Conservation (phyloP, 208 protist species). For the Wallacemonas rigidus region DNA sequence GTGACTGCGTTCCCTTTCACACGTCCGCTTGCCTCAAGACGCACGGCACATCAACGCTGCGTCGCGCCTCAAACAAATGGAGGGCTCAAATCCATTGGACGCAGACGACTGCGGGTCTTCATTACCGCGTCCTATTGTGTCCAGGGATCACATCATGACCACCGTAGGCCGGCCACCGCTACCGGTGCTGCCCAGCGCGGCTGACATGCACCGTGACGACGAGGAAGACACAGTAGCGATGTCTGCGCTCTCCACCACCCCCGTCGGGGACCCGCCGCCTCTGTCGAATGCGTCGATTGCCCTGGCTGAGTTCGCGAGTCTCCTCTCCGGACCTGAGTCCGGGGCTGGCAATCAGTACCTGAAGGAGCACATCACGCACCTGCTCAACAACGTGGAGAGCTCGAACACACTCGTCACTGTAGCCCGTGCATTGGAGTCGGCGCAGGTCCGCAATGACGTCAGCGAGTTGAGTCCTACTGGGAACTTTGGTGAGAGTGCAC, state of each 20-base stretch:
- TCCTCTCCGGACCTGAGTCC: slow-evolving; percentile 33
- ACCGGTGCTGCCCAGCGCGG: too few species aligned
- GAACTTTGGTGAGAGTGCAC: not conserved
- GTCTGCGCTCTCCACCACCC: not conserved
- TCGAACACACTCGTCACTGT: slow-evolving; percentile 58
- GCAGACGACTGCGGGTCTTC: not conserved
- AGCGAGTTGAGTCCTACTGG: not conserved
- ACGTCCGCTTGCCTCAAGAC: too few species aligned
- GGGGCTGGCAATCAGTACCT: slow-evolving; percentile 29
- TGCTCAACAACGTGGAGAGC: slow-evolving; percentile 54
- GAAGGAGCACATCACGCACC: slow-evolving; percentile 58
- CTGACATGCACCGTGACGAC: too few species aligned
- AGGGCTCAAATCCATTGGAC: slow-evolving; percentile 7
- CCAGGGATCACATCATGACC: too few species aligned
- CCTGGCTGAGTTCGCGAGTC: slow-evolving; percentile 61
- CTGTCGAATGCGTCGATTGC: slow-evolving; percentile 54
- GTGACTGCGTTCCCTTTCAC: too few species aligned
- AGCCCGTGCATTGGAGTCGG: slow-evolving; percentile 40
- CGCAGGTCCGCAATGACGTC: slow-evolving; percentile 4
- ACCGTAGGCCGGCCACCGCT: too few species aligned
- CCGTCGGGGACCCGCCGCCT: slow-evolving; percentile 12
- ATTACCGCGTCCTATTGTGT: too few species aligned
- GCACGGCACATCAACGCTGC: too few species aligned
- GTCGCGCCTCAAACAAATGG: not conserved
- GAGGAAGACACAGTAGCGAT: too few species aligned